A percentile compares a stretch with the other conserved stretches of the same genome.
Evolutionary conservation across 2,329 filamentous ascomycete species (phyloP).

Genomic region (Xylariales sp.): DNA sequence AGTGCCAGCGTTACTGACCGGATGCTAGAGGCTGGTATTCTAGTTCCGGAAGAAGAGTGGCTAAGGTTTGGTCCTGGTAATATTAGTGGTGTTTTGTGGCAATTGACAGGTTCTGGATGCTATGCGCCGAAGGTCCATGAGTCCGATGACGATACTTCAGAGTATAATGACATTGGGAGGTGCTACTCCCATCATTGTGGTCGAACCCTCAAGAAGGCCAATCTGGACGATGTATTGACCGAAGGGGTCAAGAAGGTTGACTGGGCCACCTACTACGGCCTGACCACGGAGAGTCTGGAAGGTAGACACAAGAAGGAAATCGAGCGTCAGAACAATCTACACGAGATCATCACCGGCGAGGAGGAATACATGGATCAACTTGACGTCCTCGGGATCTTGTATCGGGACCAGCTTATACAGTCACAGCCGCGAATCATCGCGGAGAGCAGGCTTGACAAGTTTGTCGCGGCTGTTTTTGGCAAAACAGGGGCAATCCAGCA

Average conservation of each 20-base stretch:
- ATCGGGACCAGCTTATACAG: slow-evolving; percentile 71
- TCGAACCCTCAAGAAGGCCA: slow-evolving; percentile 89
- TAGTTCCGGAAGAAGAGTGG: slow-evolving; percentile 94
- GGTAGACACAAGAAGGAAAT: slow-evolving; percentile 78
- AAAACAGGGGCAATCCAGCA: slow-evolving; percentile 83
- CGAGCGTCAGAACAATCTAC: slow-evolving; percentile 86
- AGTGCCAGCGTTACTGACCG: slow-evolving; percentile 71
- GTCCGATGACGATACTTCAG: slow-evolving; percentile 33
- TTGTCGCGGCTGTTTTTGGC: slow-evolving; percentile 82
- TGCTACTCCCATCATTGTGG: slow-evolving; percentile 96
- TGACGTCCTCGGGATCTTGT: slow-evolving; percentile 78
- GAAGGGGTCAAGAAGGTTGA: slow-evolving; percentile 69
- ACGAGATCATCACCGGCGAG: slow-evolving; percentile 92
- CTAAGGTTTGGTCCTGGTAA: slow-evolving; percentile 80
- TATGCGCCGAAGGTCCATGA: slow-evolving; percentile 84
- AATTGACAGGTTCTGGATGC: slow-evolving; percentile 85
- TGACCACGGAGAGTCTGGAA: slow-evolving; percentile 73
- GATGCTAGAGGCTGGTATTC: slow-evolving; percentile 73
- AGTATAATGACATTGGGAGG: slow-evolving; percentile 57
- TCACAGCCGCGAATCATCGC: slow-evolving; percentile 77
- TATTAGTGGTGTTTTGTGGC: slow-evolving; percentile 87
- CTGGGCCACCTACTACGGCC: slow-evolving; percentile 84
- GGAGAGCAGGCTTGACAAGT: slow-evolving; percentile 71
- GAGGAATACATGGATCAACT: slow-evolving; percentile 87
- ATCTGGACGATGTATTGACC: slow-evolving; percentile 68